Evolutionary conservation across 2,329 filamentous ascomycete genomes (phyloP).

Genomic region (Alternaria novae-zelandiae): DNA sequence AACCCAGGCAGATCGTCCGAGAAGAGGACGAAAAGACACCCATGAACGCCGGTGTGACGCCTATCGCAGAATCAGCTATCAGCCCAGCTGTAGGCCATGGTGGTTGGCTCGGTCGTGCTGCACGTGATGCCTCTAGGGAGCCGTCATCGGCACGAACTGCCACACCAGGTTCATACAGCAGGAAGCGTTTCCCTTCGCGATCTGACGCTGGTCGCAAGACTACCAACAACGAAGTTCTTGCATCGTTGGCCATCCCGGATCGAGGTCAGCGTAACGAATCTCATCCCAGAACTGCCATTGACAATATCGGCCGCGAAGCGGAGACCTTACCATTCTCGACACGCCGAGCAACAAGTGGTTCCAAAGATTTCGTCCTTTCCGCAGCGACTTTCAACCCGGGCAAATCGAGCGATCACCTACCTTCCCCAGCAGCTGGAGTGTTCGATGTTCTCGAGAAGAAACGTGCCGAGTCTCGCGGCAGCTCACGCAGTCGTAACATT

Average conservation of each 20-base stretch:
- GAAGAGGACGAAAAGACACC: constrained; percentile 71
- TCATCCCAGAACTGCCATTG: constrained; percentile 42
- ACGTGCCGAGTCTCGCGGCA: constrained; percentile 67
- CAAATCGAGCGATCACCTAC: constrained; percentile 53
- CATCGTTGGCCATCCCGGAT: constrained; percentile 44
- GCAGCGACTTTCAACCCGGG: constrained; percentile 43
- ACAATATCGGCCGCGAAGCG: constrained; percentile 50
- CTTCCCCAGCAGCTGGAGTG: constrained; percentile 71
- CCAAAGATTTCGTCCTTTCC: constrained; percentile 59
- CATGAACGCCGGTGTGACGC: constrained; percentile 80
- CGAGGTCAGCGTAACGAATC: constrained; percentile 40
- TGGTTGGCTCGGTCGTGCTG: constrained; percentile 48
- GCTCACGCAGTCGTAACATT: constrained; percentile 80
- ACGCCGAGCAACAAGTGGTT: constrained; percentile 57
- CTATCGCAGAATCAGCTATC: constrained; percentile 72
- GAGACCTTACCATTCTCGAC: constrained; percentile 50
- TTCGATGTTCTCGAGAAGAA: constrained; percentile 70
- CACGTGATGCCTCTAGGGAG: constrained; percentile 47
- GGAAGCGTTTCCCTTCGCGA: constrained; percentile 66
- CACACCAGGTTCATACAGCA: constrained; percentile 69
- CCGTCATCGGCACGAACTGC: constrained; percentile 58
- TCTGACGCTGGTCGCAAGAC: constrained; percentile 39
- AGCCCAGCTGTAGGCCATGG: constrained; percentile 66
- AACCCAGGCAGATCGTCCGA: constrained; percentile 68
- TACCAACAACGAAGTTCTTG: constrained; percentile 42